These are phyloP conservation scores for Fusarium xylarioides DNA, from an alignment of 2,329 filamentous ascomycete genomes.

Conservation along the genomic window DNA sequence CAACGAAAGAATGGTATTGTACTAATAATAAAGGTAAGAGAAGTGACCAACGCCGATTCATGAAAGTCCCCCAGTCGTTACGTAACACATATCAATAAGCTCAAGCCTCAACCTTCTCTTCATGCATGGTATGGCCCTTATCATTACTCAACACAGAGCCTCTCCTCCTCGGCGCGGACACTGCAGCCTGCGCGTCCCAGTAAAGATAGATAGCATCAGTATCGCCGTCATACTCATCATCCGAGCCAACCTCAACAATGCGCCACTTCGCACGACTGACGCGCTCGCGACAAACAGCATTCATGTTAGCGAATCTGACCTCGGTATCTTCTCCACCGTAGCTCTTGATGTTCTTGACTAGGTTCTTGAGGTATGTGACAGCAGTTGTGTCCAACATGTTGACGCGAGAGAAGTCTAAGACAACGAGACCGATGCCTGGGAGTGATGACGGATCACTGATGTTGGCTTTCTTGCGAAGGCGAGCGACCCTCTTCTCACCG, in stretches of 20 bases:
- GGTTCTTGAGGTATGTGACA: conserved; percentile 57
- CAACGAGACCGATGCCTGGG: conserved; percentile 55
- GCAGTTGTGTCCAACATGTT: conserved; percentile 65
- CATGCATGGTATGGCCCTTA: conserved; percentile 21
- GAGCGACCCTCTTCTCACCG: conserved; percentile 56
- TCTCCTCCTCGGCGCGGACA: conserved; percentile 30
- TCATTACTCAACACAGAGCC: conserved; percentile 18
- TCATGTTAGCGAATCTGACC: conserved; percentile 60
- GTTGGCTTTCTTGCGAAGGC: conserved; percentile 53
- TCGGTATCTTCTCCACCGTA: conserved; percentile 58
- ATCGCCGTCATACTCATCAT: conserved; percentile 9
- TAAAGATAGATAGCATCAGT: conserved; percentile 21
- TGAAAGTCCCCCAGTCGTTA: neutral
- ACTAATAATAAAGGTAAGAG: neutral
- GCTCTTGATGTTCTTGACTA: conserved; percentile 58
- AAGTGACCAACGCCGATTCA: neutral
- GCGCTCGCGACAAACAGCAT: conserved; percentile 50
- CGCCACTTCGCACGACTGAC: conserved; percentile 52
- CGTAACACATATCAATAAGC: neutral
- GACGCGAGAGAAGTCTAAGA: conserved; percentile 62
- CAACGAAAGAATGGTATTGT: neutral
- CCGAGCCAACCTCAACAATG: conserved; percentile 18
- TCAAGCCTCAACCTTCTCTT: conserved; percentile 31
- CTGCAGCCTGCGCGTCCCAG: conserved; percentile 22
- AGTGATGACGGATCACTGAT: conserved; percentile 46